These are phyloP conservation scores for Rostrohypoxylon terebratum DNA, from an alignment of 495 filamentous ascomycete genomes.

Conservation along the genomic window DNA sequence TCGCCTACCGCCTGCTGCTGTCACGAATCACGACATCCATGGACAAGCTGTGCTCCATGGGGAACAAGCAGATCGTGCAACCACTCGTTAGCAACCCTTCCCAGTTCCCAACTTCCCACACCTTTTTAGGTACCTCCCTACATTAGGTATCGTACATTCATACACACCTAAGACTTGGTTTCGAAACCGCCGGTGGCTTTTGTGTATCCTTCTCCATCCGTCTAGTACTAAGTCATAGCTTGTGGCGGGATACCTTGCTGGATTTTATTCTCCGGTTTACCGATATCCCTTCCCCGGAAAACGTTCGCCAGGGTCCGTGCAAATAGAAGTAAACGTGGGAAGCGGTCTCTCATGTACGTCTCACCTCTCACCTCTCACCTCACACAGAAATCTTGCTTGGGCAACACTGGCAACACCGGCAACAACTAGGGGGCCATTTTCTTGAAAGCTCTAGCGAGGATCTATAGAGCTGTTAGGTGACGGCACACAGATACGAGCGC, in stretches of 20 bases:
- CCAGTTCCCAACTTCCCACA: too few species aligned
- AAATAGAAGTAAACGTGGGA: constrained; percentile 32
- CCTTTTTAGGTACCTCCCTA: not conserved
- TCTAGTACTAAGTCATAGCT: constrained; percentile 12
- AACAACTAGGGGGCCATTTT: constrained; percentile 28
- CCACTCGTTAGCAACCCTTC: constrained; percentile 30
- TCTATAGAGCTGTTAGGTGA: constrained; percentile 29
- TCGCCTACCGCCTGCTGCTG: constrained; percentile 24
- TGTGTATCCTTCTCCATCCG: constrained; percentile 39
- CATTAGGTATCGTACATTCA: too few species aligned
- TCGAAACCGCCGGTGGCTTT: constrained; percentile 20
- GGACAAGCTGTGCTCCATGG: constrained; percentile 36
- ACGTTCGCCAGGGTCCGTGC: constrained; percentile 9
- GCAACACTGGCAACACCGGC: constrained; percentile 23
- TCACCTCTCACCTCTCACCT: constrained; percentile 40
- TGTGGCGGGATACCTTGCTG: constrained; percentile 18
- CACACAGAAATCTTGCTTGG: constrained; percentile 33
- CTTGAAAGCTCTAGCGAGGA: constrained; percentile 22
- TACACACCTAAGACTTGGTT: not conserved
- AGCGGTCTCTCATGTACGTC: constrained; percentile 24
- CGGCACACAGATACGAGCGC: constrained; percentile 41
- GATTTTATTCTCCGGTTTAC: constrained; percentile 36
- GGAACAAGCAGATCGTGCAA: constrained; percentile 40
- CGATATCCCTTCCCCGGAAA: constrained; percentile 21
- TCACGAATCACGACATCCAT: constrained; percentile 43